Evolutionary conservation across 176 grass and related monocot genomes (phyloP).

Genomic region (Bolboschoenus planiculmis): DNA sequence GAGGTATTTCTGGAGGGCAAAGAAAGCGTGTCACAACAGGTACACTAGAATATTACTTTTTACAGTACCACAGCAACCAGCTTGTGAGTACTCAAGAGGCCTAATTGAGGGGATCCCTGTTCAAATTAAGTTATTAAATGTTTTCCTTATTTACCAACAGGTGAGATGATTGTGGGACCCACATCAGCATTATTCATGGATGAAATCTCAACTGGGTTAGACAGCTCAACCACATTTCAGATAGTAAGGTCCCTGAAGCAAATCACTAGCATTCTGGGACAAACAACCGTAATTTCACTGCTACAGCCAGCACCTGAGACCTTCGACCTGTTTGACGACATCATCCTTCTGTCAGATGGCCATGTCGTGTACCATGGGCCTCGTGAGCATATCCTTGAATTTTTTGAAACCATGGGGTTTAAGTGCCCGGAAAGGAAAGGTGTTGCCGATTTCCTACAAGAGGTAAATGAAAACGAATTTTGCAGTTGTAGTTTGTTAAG

Average conservation of each 20-base stretch:
- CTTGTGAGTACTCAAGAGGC: not conserved
- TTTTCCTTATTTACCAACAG: conserved; percentile 19
- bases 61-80: not conserved
- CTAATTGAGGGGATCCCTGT: not conserved
- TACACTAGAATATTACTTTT: conserved; percentile 3
- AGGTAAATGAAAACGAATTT: conserved; percentile 49
- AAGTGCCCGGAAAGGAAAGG: conserved; percentile 57
- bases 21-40: conserved; percentile 55
- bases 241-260: conserved; percentile 53
- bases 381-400: conserved; percentile 49
- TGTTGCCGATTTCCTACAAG: conserved; percentile 60
- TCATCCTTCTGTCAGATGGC: conserved; percentile 56
- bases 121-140: not conserved
- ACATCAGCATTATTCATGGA: conserved; percentile 57
- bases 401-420: conserved; percentile 57
- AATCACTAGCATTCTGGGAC: conserved; percentile 39
- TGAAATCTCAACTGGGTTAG: conserved; percentile 66
- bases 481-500: conserved; percentile 22
- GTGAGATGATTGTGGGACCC: conserved; percentile 65
- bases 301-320: conserved; percentile 61
- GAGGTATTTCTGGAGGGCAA: conserved; percentile 56
- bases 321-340: conserved; percentile 52
- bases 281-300: conserved; percentile 48
- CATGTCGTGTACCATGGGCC: conserved; percentile 65
- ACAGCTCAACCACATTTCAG: conserved; percentile 62